Percentiles rank a stretch among this genome's conserved stretches.
These are phyloP conservation scores for Pseudocercospora eumusae DNA, from an alignment of 2,329 filamentous ascomycete genomes.

Conservation along the genomic window DNA sequence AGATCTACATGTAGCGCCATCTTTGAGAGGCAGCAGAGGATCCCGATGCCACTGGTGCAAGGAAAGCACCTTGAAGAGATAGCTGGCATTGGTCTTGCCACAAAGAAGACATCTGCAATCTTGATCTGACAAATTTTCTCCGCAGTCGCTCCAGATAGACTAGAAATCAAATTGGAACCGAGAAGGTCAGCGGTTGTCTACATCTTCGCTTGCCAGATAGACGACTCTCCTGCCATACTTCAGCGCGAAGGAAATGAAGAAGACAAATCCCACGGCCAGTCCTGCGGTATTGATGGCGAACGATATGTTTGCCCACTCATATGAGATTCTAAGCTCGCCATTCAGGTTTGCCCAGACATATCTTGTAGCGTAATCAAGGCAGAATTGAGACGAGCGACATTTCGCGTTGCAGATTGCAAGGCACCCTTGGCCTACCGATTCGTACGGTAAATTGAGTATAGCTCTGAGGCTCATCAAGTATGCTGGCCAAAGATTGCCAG, in stretches of 20 bases:
- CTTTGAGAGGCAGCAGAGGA: conserved; percentile 30
- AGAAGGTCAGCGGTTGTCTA: conserved; percentile 16
- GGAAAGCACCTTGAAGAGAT: conserved; percentile 40
- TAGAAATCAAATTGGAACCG: conserved; percentile 16
- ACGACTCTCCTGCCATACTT: conserved; percentile 43
- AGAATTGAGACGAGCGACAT: not conserved
- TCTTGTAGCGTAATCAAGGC: too few species aligned
- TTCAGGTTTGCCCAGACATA: too few species aligned
- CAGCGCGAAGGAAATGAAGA: conserved; percentile 54
- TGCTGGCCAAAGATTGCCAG: not conserved
- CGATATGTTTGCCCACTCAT: conserved; percentile 45
- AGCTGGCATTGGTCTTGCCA: conserved; percentile 38
- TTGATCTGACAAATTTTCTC: conserved; percentile 24
- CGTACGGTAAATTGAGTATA: not conserved
- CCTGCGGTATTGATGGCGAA: conserved; percentile 48
- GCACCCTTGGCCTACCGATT: not conserved
- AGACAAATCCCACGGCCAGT: conserved; percentile 48
- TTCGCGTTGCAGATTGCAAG: not conserved
- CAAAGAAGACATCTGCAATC: conserved; percentile 24
- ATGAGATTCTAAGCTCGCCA: conserved; percentile 45
- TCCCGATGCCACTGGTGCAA: conserved; percentile 42
- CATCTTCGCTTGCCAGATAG: conserved; percentile 19
- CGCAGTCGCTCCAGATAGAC: conserved; percentile 17
- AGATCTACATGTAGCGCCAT: conserved; percentile 44
- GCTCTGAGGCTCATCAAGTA: not conserved